Percentiles rank a stretch among this genome's conserved stretches.
phyloP scores from a whole-genome alignment of 2,329 filamentous ascomycete species.

The Colletotrichum sp. region DNA sequence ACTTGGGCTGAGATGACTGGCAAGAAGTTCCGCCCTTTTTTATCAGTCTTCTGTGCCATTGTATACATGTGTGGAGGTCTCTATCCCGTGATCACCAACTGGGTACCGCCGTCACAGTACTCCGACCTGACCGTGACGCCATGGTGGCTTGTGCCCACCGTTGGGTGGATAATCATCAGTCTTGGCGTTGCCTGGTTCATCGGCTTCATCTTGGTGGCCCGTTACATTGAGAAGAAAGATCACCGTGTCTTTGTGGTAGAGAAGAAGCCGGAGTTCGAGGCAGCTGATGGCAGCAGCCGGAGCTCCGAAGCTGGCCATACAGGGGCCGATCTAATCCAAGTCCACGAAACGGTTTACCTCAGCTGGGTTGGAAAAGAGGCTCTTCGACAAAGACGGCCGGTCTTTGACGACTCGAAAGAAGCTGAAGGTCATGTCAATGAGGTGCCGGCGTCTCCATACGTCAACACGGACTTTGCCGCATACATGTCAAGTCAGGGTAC shows the following conservation, averaged over 20 bases:
- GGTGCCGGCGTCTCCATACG: conserved; percentile 6
- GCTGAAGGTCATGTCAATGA: neutral
- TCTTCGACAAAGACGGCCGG: conserved; percentile 5
- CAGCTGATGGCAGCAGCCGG: conserved; percentile 22
- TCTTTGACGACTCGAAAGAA: conserved; percentile 1
- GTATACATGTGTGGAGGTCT: conserved; percentile 36
- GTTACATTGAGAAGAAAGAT: conserved; percentile 30
- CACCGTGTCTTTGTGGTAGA: conserved; percentile 38
- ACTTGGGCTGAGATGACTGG: conserved; percentile 38
- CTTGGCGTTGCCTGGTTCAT: conserved; percentile 36
- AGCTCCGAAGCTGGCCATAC: neutral
- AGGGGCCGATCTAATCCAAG: conserved; percentile 32
- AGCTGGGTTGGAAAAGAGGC: conserved; percentile 37
- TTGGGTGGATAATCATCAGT: conserved; percentile 34
- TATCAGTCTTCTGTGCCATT: conserved; percentile 34
- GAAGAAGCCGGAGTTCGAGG: conserved; percentile 38
- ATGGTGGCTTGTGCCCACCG: conserved; percentile 37
- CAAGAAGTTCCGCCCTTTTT: conserved; percentile 30
- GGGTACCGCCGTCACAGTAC: conserved; percentile 29
- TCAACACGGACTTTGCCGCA: conserved; percentile 15
- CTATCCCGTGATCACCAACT: conserved; percentile 35
- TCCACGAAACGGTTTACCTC: conserved; percentile 41
- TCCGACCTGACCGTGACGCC: neutral
- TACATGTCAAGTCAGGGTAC: neutral
- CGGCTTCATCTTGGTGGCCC: conserved; percentile 36